Conservation (phyloP, 805 yeast genomes). For the Ogataea glucozyma region DNA sequence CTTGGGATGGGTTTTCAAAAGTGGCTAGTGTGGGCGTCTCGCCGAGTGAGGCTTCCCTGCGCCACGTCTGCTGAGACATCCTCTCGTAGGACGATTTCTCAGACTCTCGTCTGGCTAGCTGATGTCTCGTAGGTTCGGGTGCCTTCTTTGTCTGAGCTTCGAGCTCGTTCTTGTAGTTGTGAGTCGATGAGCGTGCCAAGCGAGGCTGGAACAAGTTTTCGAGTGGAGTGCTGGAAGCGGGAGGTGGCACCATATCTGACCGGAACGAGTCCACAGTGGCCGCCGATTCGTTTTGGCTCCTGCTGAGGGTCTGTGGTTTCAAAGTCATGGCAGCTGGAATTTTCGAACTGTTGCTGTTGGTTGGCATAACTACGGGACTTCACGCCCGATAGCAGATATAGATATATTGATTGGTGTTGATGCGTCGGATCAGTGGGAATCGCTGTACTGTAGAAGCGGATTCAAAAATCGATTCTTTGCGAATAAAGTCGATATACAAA, state of each 20-base stretch:
- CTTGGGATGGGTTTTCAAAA: slow-evolving; percentile 11
- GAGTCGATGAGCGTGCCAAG: slow-evolving; percentile 17
- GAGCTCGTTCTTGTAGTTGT: slow-evolving; percentile 26
- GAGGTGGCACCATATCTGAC: slow-evolving; percentile 22
- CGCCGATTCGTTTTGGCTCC: not conserved
- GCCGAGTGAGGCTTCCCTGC: slow-evolving; percentile 21
- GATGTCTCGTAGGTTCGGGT: slow-evolving; percentile 9
- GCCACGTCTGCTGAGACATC: slow-evolving; percentile 28
- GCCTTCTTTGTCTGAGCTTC: slow-evolving; percentile 20
- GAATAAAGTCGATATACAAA: too few relatives aligned
- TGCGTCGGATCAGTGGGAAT: too few relatives aligned
- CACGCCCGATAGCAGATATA: too few relatives aligned
- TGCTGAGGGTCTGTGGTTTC: not conserved
- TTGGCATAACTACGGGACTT: too few relatives aligned
- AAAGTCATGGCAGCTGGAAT: not conserved
- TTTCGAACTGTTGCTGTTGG: not conserved
- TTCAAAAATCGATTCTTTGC: too few relatives aligned
- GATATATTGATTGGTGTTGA: too few relatives aligned
- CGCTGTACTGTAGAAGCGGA: too few relatives aligned
- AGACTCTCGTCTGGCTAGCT: slow-evolving; percentile 21
- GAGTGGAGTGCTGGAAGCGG: slow-evolving; percentile 21
- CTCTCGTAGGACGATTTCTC: slow-evolving; percentile 22
- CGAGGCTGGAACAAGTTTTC: slow-evolving; percentile 14
- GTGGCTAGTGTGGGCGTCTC: not conserved
- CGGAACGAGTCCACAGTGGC: slow-evolving; percentile 8